These are phyloP conservation scores for Xylariomycetidae sp. DNA, from an alignment of 2,329 filamentous ascomycete species.

Conservation along the genomic window DNA sequence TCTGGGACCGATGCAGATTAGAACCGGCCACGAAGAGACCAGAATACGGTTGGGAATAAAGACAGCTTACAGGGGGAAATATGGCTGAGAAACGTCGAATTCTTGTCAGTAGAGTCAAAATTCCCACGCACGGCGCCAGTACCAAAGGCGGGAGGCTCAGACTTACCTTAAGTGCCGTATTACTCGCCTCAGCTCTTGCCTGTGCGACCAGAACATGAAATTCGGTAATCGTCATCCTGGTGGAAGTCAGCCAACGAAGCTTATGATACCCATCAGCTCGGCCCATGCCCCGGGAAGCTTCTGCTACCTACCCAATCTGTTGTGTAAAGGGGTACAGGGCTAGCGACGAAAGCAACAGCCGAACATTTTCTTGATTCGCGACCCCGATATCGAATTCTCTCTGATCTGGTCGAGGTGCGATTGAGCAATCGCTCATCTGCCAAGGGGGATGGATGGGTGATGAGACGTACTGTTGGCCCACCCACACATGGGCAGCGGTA, in stretches of 20 bases:
- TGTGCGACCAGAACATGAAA: slow-evolving; percentile 53
- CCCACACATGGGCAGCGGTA: slow-evolving; percentile 63
- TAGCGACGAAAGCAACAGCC: slow-evolving; percentile 48
- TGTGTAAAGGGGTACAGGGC: slow-evolving; percentile 54
- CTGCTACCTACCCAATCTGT: slow-evolving; percentile 39
- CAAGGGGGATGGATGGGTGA: not conserved
- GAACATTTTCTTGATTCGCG: slow-evolving; percentile 51
- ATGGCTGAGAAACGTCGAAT: slow-evolving; percentile 40
- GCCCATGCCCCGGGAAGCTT: no score
- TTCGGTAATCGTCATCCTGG: slow-evolving; percentile 53
- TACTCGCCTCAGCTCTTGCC: slow-evolving; percentile 37
- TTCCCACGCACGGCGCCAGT: no score
- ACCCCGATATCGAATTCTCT: slow-evolving; percentile 49
- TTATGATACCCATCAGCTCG: no score
- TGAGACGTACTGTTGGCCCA: slow-evolving; percentile 59
- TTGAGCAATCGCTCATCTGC: no score
- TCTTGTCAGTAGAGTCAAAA: slow-evolving; percentile 16
- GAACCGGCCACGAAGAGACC: not conserved
- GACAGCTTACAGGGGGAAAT: slow-evolving; percentile 60
- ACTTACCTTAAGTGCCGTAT: slow-evolving; percentile 52
- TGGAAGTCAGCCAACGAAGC: slow-evolving; percentile 9
- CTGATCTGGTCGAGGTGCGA: slow-evolving; percentile 42
- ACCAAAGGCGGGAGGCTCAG: no score
- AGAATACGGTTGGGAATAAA: not conserved
- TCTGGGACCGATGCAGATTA: slow-evolving; percentile 29